Evolutionary conservation across 164 flowering plant species (phyloP).

Genomic region (Hamamelis virginiana): DNA sequence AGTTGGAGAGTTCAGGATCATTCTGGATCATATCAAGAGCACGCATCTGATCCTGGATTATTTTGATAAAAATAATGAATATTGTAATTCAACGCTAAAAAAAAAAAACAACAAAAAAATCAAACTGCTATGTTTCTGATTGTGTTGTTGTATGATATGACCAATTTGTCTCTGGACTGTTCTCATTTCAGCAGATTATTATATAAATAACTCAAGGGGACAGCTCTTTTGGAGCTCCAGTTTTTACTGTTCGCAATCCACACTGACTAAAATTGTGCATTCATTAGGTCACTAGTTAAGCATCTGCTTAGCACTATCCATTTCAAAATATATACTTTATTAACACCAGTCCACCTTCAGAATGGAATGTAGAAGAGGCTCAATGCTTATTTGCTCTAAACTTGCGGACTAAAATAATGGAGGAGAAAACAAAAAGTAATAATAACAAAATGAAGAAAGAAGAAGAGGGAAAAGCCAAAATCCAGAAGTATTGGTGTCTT

Average conservation of each 20-base stretch:
- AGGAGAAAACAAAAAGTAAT: too few species aligned
- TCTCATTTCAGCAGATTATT: not conserved
- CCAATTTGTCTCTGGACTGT: not conserved
- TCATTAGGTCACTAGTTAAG: too few species aligned
- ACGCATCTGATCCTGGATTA: conserved; percentile 66
- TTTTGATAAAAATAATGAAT: not conserved
- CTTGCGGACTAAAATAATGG: too few species aligned
- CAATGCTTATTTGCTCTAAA: too few species aligned
- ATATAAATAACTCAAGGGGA: not conserved
- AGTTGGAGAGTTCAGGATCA: conserved; percentile 70
- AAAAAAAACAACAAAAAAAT: not conserved
- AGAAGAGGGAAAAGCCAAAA: too few species aligned
- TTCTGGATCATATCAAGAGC: conserved; percentile 74
- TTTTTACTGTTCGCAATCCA: not conserved
- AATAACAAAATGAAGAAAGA: too few species aligned
- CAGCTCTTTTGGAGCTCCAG: not conserved
- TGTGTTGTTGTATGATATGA: not conserved
- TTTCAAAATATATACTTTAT: too few species aligned
- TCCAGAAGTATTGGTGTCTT: too few species aligned
- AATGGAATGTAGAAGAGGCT: too few species aligned
- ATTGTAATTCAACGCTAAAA: not conserved
- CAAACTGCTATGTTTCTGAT: not conserved
- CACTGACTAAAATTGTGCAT: too few species aligned
- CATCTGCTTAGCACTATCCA: too few species aligned
- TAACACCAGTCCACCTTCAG: too few species aligned